Evolutionary conservation across 345 rosid species (phyloP), one percentile per base, ranked within the genome.

Genomic region (Brassica juncea): DNA sequence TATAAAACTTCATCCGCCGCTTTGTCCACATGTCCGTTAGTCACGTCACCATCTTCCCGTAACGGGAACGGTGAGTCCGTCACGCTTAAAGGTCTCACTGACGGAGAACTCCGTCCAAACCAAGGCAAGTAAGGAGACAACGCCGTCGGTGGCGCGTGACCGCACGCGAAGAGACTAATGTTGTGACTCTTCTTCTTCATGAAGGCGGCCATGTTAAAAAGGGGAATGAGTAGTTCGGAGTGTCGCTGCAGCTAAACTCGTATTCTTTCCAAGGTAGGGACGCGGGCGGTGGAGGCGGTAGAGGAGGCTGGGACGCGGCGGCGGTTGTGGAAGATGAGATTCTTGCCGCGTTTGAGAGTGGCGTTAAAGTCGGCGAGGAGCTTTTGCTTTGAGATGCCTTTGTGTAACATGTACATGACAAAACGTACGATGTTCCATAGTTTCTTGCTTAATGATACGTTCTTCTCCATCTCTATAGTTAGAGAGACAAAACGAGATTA

Each of bases 51-150:
- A 68, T 78, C 85, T 54, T 82, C 89, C 61, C 73, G 81, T 61
- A 94, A 63, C 30, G 97, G 98, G 21, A 87, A 94, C 19, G 97
- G 99, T 7, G 99, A 92, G 95, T 92, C 99, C 71, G 97, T 94
- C 75, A 92, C 86, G 77, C 99, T 83, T 75, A 91, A 78, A 83
- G 82, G 86, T 85, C 97, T 90, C 62, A 74, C 92, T 78, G 80
- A 74, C 12, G 97, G 86, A 30, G 88, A 87, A 72, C 61, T 35
- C 86, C 82, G 71, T 32, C 97, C 94, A 60, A 92, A 85, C 19
- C 94, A 91, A 0, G 5, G 39, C 39, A 34, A 34, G 76, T 69
- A 60, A 0, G 98, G 19, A 19, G 19, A 19, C 19, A 19, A 19
- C 19, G 19, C 19, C 19, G 19, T 19, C 19, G 19, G 19, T 19